Evolutionary conservation across 2,329 filamentous ascomycete species (phyloP), one percentile per base, ranked within the genome.

Genomic region (Gaeumannomyces tritici): DNA sequence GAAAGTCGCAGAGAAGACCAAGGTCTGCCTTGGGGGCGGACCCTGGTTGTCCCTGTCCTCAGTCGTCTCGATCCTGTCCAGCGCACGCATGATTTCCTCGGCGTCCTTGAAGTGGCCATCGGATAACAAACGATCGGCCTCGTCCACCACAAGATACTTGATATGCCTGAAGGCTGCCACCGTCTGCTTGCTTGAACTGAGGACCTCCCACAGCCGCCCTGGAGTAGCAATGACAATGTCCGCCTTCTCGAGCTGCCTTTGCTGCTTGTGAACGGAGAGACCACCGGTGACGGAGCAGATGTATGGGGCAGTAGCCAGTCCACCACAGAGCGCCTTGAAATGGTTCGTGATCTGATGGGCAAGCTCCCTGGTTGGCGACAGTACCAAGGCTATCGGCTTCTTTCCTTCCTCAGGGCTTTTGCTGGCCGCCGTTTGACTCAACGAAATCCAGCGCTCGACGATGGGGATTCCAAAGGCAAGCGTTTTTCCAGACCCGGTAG

Each of bases 1-100:
- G 73, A 99, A 96, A 0, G 95, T 99, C 0, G 95, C 95, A 0
- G 95, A 98, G 74, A 99, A 99, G 26, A 99, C 91, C 0, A 99
- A 83, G 0, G 93, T 98, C 72, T 99, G 95, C 55, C 93, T 80
- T 21, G 83, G 70, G 13, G 73, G 67, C 8, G 74, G 69, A 0
- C 77, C 74, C 13, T 81, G 79, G 3, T 82, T 77, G 0, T 79
- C 79, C 8, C 79, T 76, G 0, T 79, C 77, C n/a, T 79, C 76
- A 2, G 79, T 80, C 2, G 90, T 88, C 57, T 91, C 86, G 54
- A 82, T 77, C 31, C 87, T 82, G 69, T 97, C 91, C 12, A 99
- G 77, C 0, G 91, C 86, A 63, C 86, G 87, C 21, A 99, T 76
- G 27, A 99, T 96, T 63, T 96, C 89, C 67, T 93, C 89, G 5